Evolutionary conservation across 192 early-diverging fungal species (phyloP), one percentile per base, ranked within the genome.

Genomic region (Kickxella alabastrina): DNA sequence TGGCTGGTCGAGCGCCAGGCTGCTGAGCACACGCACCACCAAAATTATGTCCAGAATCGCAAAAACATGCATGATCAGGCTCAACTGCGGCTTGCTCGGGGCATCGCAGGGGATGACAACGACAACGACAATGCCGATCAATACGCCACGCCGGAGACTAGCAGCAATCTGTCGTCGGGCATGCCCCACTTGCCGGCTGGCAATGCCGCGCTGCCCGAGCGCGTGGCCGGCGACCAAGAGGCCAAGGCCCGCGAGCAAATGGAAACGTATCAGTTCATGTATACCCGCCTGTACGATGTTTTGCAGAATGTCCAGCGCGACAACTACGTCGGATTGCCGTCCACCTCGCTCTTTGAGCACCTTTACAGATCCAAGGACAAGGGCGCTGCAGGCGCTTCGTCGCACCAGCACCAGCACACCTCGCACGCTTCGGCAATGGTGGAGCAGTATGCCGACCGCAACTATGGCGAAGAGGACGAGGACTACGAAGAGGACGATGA

Each of bases 231-330:
- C 35, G 46, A 52, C n/a, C 50, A 59, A 5, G 70, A 75, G 29
- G 41, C 48, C 3, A 35, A 39, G 23, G 46, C 62, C 35, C 52
- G 60, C 24, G 72, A 68, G 49, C 65, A 75, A n/a, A 55, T 75
- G 54, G 72, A 75, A 43, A 61, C 52, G 14, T 75, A 57, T 32
- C 72, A 65, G 44, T 75, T 62, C 31, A 82, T 83, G 57, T 87
- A 90, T 37, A 60, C 58, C 22, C 85, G 85, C n/a, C 55, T 90
- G n/a, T 76, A 78, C 2, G 85, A 87, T 13, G 84, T 90, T 0
- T 52, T 87, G n/a, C 74, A 73, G 41, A 82, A 82, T 26, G 78
- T 81, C 21, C 81, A 80, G 59, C 76, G 73, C 38, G 80, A 79
- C 47, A 71, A 75, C 50, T 54, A 75, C 19, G 72, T 75, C 10